Conservation (phyloP, 257 asterid genomes). For the Lantana camara region DNA sequence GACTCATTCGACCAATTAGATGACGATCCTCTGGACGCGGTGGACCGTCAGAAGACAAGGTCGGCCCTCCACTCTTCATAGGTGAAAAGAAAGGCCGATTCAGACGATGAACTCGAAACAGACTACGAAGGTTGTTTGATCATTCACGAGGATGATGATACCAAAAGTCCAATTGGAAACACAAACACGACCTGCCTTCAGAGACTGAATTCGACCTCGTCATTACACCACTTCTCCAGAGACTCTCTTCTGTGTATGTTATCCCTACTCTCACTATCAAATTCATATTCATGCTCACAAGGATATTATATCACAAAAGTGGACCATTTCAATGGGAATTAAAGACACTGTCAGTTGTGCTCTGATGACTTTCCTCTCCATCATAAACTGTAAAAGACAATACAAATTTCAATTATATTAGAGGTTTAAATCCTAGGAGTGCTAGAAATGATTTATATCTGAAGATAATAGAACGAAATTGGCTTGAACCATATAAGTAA, state of each 20-base stretch:
- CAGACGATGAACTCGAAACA: no score
- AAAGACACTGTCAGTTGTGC: constrained; percentile 60
- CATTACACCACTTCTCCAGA: constrained; percentile 56
- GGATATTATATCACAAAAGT: neutral
- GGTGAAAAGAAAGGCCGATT: no score
- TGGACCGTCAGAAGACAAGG: no score
- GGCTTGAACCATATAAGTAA: neutral
- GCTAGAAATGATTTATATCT: neutral
- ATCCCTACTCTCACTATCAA: constrained; percentile 82
- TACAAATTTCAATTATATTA: neutral
- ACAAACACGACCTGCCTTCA: no score
- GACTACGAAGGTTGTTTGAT: no score
- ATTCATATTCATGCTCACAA: constrained; percentile 74
- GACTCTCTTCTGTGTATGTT: constrained; percentile 75
- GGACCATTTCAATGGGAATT: neutral
- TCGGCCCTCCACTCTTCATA: no score
- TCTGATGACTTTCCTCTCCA: constrained; percentile 64
- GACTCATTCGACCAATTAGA: no score
- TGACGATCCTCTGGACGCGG: no score
- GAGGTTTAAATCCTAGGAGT: neutral
- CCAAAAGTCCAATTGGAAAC: no score
- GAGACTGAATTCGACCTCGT: constrained; percentile 98
- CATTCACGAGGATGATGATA: no score
- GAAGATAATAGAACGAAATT: constrained; percentile 8
- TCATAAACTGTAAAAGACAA: constrained; percentile 30